Evolutionary conservation across 1,284 basidiomycete genomes (phyloP), one percentile per base, ranked within the genome.

Genomic region (Sparassis latifolia): DNA sequence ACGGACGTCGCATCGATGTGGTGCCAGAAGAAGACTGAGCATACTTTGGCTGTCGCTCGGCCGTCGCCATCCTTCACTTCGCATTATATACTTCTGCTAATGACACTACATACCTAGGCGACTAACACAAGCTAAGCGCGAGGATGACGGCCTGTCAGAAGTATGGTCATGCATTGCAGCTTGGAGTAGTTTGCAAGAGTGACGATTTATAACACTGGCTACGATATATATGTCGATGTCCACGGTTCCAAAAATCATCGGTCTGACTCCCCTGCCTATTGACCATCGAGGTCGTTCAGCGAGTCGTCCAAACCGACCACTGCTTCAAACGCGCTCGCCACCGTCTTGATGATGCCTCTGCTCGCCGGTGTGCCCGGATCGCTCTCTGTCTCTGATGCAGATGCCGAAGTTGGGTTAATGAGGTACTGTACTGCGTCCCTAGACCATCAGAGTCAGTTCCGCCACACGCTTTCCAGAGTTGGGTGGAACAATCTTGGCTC

Each of bases 301-400:
- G 73, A 73, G 55, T 77, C 76, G 37, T 79, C 77, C 64, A 77
- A 63, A 0, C 76, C 77, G 0, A 78, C 72, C 38, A 73, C 70
- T 3, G 62, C 68, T 31, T 72, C 75, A 42, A 79, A 61, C 2
- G 68, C 70, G 31, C 55, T 65, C 30, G 67, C 57, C 2, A 75
- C 63, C 3, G 65, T 67, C 20, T 60, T 64, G 30, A 68, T 56
- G 6, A 67, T 63, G 5, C 68, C 60, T 27, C 46, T 48, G 47
- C 48, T 52, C 45, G 42, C 47, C 2, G 45, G 55, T n/a, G 55
- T 49, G 37, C n/a, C 47, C 47, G 27, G 50, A 49, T 20, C 55
- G 53, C 32, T 50, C 38, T 55, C 53, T 20, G 52, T 47, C n/a
- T 57, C 52, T 1, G 58, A 53, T 3, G 52, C 52, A 20, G 54